phyloP scores from a whole-genome alignment of 2,329 filamentous ascomycete species.

The Alternaria conjuncta region DNA sequence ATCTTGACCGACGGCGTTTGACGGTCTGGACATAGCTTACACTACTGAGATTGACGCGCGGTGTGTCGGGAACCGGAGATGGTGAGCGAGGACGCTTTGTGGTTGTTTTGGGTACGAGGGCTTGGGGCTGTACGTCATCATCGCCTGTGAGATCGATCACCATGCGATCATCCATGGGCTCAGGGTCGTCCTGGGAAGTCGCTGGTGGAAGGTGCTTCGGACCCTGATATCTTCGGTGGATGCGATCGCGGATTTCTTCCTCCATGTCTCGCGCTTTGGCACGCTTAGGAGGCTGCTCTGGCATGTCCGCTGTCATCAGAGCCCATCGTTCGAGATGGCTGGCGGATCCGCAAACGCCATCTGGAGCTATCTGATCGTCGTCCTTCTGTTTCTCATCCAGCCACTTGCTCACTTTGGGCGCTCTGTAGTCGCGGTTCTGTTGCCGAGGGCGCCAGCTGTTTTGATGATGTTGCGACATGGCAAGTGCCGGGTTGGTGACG shows the following conservation, averaged over 20 bases:
- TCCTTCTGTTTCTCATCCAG: constrained; percentile 5
- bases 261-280: constrained; percentile 7
- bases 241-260: constrained; percentile 3
- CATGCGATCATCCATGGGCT: not conserved
- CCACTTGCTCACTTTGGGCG: not conserved
- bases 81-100: constrained; percentile 4
- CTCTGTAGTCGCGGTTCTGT: not conserved
- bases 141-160: not conserved
- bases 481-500: not conserved
- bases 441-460: not conserved
- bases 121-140: not conserved
- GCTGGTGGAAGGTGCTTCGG: not conserved
- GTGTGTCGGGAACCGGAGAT: not conserved
- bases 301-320: constrained; percentile 10
- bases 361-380: constrained; percentile 16
- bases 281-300: not conserved
- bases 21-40: not conserved
- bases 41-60: not conserved
- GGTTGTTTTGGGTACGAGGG: not conserved
- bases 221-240: constrained; percentile 9
- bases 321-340: constrained; percentile 17
- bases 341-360: constrained; percentile 3
- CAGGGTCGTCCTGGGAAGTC: not conserved
- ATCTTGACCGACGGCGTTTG: constrained; percentile 5
- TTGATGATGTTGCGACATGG: not conserved